Conservation (phyloP, 2,329 filamentous ascomycete species). For the Diaporthe ampelina region DNA sequence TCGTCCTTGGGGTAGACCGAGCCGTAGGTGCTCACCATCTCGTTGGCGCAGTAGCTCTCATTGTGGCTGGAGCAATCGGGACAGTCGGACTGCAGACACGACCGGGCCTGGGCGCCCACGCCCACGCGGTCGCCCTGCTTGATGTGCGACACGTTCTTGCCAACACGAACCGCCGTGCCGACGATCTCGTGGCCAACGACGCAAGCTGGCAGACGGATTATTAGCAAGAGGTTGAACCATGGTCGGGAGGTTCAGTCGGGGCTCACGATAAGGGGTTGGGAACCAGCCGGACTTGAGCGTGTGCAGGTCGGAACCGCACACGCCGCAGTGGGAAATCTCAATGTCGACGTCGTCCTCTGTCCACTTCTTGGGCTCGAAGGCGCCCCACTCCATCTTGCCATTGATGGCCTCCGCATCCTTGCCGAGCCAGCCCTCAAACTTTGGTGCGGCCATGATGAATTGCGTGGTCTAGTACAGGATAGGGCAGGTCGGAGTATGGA, state of each 20-base stretch:
- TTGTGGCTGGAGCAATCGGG: slow-evolving; percentile 53
- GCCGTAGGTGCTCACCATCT: slow-evolving; percentile 65
- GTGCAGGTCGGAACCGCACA: slow-evolving; percentile 72
- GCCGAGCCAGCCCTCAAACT: slow-evolving; percentile 62
- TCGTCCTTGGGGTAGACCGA: slow-evolving; percentile 62
- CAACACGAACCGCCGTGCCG: slow-evolving; percentile 65
- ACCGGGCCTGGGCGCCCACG: slow-evolving; percentile 69
- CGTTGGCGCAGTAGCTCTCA: slow-evolving; percentile 55
- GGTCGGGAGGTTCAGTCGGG: neutral
- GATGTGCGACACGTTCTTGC: slow-evolving; percentile 60
- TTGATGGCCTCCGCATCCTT: slow-evolving; percentile 53
- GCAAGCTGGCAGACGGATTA: slow-evolving; percentile 49
- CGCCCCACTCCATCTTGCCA: slow-evolving; percentile 64
- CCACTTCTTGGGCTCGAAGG: slow-evolving; percentile 71
- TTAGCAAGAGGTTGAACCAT: neutral
- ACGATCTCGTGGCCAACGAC: slow-evolving; percentile 74
- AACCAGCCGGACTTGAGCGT: slow-evolving; percentile 66
- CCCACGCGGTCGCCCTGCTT: slow-evolving; percentile 72
- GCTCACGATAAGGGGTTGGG: slow-evolving; percentile 55
- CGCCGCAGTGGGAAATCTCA: slow-evolving; percentile 71
- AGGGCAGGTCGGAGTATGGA: neutral
- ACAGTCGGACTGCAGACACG: slow-evolving; percentile 63
- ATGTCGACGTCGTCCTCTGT: slow-evolving; percentile 74
- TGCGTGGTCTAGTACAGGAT: neutral
- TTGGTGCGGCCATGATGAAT: slow-evolving; percentile 48